Evolutionary conservation across 495 filamentous ascomycete species (phyloP).

Genomic region (Chlorociboria aeruginascens): DNA sequence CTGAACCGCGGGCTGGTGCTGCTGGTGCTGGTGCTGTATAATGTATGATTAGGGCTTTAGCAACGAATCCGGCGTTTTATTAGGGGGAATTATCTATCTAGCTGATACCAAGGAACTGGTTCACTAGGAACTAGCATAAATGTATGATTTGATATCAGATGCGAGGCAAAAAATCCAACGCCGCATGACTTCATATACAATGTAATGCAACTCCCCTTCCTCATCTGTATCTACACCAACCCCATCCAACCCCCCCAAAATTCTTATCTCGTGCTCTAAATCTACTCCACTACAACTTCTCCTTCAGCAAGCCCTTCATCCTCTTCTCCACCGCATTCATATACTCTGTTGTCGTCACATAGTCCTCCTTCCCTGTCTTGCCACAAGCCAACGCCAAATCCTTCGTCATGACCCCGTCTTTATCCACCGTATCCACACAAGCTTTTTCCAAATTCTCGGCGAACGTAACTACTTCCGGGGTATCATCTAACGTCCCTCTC

Average conservation of each 20-base stretch:
- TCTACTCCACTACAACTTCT: constrained; percentile 34
- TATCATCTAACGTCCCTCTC: constrained; percentile 80
- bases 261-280: background rate
- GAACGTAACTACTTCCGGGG: constrained; percentile 77
- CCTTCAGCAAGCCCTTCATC: constrained; percentile 50
- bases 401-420: constrained; percentile 97
- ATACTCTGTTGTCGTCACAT: constrained; percentile 84
- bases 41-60: too few relatives aligned
- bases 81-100: too few relatives aligned
- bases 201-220: background rate
- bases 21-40: background rate
- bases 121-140: too few relatives aligned
- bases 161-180: background rate
- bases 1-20: background rate
- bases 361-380: constrained; percentile 65
- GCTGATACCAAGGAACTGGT: too few relatives aligned
- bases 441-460: constrained; percentile 86
- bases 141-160: too few relatives aligned
- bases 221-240: too few relatives aligned
- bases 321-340: constrained; percentile 78
- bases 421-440: constrained; percentile 86
- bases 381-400: constrained; percentile 88
- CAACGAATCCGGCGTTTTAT: too few relatives aligned
- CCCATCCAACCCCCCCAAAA: too few relatives aligned
- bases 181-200: too few relatives aligned